phyloP scores from a whole-genome alignment of 495 filamentous ascomycete species.

The Lasiosphaeria ovina region DNA sequence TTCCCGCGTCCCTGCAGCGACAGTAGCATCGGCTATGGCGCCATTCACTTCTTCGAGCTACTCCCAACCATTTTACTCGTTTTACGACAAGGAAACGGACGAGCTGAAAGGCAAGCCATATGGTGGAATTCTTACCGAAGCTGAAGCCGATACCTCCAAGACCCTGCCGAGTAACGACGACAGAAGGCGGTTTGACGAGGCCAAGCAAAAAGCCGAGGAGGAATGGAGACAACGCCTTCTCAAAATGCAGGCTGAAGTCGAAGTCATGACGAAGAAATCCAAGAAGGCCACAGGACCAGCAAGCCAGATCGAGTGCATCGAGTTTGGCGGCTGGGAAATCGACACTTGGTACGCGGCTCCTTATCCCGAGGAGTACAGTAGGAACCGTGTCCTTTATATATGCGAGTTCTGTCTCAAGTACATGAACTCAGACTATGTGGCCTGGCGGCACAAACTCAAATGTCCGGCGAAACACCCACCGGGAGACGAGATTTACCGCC shows the following conservation, averaged over 20 bases:
- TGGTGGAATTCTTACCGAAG: conserved; percentile 85
- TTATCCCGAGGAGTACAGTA: conserved; percentile 96
- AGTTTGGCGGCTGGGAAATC: conserved; percentile 95
- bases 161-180: conserved; percentile 79
- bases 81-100: conserved; percentile 83
- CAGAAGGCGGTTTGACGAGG: conserved; percentile 79
- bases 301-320: conserved; percentile 97
- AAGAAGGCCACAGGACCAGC: conserved; percentile 78
- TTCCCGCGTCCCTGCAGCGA: conserved; percentile 4
- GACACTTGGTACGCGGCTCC: conserved; percentile 99
- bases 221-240: conserved; percentile 69
- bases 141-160: conserved; percentile 85
- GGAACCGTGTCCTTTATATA: conserved; percentile 91
- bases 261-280: conserved; percentile 45
- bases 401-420: conserved; percentile 99
- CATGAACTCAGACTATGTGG: conserved; percentile 98
- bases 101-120: conserved; percentile 92
- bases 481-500: conserved; percentile 96
- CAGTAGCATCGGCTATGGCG: conserved; percentile 31
- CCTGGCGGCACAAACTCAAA: conserved; percentile 97
- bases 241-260: conserved; percentile 46
- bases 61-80: conserved; percentile 72
- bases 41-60: conserved; percentile 56
- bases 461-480: conserved; percentile 95
- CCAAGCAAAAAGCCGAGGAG: conserved; percentile 84